Base-by-base conservation (phyloP, 352 stramenopile species). In the Pythium rhizo-oryzae region DNA sequence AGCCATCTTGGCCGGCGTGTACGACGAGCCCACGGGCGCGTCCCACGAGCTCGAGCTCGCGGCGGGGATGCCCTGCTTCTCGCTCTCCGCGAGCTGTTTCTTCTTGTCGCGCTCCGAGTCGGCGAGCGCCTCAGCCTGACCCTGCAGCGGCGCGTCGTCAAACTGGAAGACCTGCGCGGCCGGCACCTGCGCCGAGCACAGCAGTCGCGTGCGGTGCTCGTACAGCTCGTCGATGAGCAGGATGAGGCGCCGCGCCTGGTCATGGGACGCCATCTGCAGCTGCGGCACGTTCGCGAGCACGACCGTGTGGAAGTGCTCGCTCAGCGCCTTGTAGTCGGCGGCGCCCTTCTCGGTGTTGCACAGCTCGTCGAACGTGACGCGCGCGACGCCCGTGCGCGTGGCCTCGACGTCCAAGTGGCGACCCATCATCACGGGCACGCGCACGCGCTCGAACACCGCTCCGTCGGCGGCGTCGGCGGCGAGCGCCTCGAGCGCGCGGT, bases 161-260 rank as follows among this genome's bases (percentile, higher is more conserved):
- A 94, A 93, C n/a, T 77, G 65, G 58, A 96, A 96, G 60, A 96
- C 83, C 19, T 79, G 52, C 33, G 72, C 64, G 11, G 79, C 69
- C 0, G 74, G 50, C 24, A 67, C 83, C 47, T 76, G 75, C 7
- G 84, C 80, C 1, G 86, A 90, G 60, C 82, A 76, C 0, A 96
- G 58, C 13, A 95, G 67, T 1, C 78, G 67, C 15, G 83, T 88
- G 39, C 75, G 78, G 49, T 90, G 87, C 74, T 99, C 96, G 65
- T 99, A 99, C 53, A 99, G 73, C 77, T 99, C 96, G 72, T 99
- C 97, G 51, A 99, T 84, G 1, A 99, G 80, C 51, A 98, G 90
- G 72, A 99, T 99, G 77, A 99, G 99, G 47, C 97, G 87, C 33
- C 97, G 80, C n/a, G 94, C 89, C 70, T 91, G 80, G 72, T 99